phyloP scores from a whole-genome alignment of 2,329 filamentous ascomycete species.

The Colletotrichum scovillei region DNA sequence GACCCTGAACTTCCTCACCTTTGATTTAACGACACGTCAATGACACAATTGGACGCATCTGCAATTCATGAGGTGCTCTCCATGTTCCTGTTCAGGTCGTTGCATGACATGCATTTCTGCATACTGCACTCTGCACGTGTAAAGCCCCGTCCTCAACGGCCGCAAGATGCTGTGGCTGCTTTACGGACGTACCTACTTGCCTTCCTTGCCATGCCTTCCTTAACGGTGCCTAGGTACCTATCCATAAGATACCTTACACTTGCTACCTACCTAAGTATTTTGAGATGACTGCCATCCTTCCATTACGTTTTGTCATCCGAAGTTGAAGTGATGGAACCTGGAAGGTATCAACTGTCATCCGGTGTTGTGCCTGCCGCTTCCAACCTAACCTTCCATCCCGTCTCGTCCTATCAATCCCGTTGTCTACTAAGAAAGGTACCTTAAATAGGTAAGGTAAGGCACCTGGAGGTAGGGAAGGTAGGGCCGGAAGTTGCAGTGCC shows the following conservation, averaged over 20 bases:
- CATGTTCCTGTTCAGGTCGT: neutral
- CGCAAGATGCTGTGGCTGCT: neutral
- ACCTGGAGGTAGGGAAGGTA: no score
- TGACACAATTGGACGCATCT: neutral
- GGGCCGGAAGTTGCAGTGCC: neutral
- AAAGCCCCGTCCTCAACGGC: neutral
- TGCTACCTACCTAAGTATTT: neutral
- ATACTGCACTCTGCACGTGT: neutral
- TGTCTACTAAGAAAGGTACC: neutral
- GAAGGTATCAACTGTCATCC: neutral
- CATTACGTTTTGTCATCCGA: neutral
- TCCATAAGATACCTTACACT: no score
- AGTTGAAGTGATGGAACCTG: neutral
- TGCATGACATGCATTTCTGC: neutral
- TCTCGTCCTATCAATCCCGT: neutral
- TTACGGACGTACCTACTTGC: neutral
- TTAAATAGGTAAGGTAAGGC: no score
- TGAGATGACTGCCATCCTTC: neutral
- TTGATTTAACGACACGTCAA: neutral
- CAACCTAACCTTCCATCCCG: neutral
- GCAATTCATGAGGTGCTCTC: neutral
- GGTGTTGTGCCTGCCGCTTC: neutral
- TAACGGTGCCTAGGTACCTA: neutral
- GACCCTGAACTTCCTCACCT: no score
- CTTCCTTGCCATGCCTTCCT: neutral